A percentile compares a stretch with the other conserved stretches of the same genome.
Evolutionary conservation across 2,329 filamentous ascomycete genomes (phyloP).

Genomic region (Fusarium sp.): DNA sequence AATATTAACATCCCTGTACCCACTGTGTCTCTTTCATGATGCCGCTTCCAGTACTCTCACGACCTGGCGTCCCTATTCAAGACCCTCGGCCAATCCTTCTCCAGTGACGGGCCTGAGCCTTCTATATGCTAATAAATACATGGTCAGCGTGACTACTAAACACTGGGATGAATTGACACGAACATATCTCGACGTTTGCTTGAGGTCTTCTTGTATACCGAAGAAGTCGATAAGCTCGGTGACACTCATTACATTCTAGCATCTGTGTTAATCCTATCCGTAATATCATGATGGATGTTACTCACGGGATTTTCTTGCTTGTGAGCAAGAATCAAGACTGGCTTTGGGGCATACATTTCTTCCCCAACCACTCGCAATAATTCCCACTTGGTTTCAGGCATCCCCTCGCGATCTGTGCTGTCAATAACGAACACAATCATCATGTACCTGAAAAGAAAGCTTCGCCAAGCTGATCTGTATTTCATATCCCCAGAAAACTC

Average conservation of each 20-base stretch:
- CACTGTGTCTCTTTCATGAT: no score
- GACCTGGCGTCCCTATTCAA: not conserved
- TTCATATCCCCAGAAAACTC: constrained; percentile 8
- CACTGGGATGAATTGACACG: not conserved
- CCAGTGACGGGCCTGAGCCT: not conserved
- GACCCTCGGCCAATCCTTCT: not conserved
- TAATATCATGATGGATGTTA: fast-evolving
- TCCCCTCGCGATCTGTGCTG: not conserved
- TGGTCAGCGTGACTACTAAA: fast-evolving
- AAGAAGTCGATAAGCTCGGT: not conserved
- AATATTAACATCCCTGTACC: no score
- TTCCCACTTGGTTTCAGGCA: not conserved
- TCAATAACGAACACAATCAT: constrained; percentile 17
- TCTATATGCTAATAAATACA: not conserved
- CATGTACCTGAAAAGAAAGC: not conserved
- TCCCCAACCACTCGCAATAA: not conserved
- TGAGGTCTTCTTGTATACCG: not conserved
- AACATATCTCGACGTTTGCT: constrained; percentile 2
- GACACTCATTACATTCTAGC: constrained; percentile 5
- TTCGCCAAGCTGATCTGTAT: constrained; percentile 13
- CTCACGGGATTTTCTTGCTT: constrained; percentile 24
- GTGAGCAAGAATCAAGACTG: constrained; percentile 19
- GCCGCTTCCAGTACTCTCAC: not conserved
- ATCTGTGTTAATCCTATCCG: not conserved
- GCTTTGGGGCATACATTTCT: not conserved